Base-by-base conservation (phyloP, 1,284 basidiomycete genomes). In the Ceratobasidium sp. region DNA sequence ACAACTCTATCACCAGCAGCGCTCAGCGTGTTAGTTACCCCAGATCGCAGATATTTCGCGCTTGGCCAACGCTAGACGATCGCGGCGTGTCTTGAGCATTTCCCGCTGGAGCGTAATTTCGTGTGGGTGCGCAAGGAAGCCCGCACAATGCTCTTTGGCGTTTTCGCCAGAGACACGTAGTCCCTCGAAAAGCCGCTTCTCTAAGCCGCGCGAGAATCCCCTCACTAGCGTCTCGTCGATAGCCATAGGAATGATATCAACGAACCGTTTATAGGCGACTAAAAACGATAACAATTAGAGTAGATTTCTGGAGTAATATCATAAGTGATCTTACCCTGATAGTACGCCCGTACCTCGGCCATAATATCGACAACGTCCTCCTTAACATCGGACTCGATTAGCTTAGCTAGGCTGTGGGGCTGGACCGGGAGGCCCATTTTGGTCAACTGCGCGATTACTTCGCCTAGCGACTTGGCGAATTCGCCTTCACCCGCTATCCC, bases 261-360 rank as follows among this genome's bases (percentile, higher is more conserved):
- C 59, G 53, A 63, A 72, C 5, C 71, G 57, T 19, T 73, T 73
- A 36, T 73, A 73, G 4, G 71, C 71, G 7, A 73, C 71, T 73
- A 31, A 6, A 31, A 33, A 44, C 22, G 17, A 36, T 29, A 11
- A 60, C 7, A 69, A 17, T n/a, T 29, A n/a, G 6, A 14, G 4
- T 4, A 24, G 27, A 41, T 4, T 33, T 15, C 31, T 7, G 47
- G 8, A 27, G 2, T 2, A 22, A 27, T 41, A 19, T 2, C 48
- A 31, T 15, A 17, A 19, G 59, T 87, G 19, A 4, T 27, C 24
- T 27, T 31, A 73, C 71, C 84, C 76, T 86, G 84, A 79, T 87
- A 88, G 79, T 88, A 88, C 1, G 84, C 87, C 6, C 86, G 79
- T 0, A 87, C 85, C 72, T 87, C 86, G 1, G 87, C 86, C 85